These are phyloP conservation scores for Nephelium lappaceum DNA, from an alignment of 345 rosid genomes.

Conservation along the genomic window DNA sequence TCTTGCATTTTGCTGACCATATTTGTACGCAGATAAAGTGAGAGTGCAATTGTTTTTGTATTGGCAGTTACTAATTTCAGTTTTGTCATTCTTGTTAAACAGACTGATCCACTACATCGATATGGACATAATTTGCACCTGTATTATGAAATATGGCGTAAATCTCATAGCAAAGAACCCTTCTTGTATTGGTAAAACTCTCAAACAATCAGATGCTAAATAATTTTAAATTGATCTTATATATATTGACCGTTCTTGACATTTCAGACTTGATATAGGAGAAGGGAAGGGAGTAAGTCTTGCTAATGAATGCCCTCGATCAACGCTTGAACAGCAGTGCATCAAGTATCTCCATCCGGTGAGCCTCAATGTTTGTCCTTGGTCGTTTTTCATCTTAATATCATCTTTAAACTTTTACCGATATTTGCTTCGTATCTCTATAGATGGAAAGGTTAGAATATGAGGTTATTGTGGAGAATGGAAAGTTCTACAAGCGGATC, in stretches of 20 bases:
- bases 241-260: constrained; percentile 1
- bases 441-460: constrained; percentile 83
- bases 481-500: constrained; percentile 64
- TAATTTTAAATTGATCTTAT: constrained; percentile 22
- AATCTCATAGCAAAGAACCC: constrained; percentile 84
- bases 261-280: constrained; percentile 88
- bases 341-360: constrained; percentile 95
- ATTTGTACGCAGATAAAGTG: not conserved
- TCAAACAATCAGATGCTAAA: constrained; percentile 12
- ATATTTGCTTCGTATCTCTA: constrained; percentile 20
- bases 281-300: constrained; percentile 88
- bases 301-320: constrained; percentile 64
- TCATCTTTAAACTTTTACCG: constrained; percentile 8
- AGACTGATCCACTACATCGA: constrained; percentile 96
- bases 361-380: constrained; percentile 27
- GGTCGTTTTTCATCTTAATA: not conserved
- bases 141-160: constrained; percentile 73
- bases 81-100: constrained; percentile 18
- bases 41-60: not conserved
- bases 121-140: constrained; percentile 91
- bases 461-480: constrained; percentile 72
- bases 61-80: constrained; percentile 20
- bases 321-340: constrained; percentile 81
- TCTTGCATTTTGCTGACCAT: too few relatives aligned
- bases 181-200: constrained; percentile 88